Evolutionary conservation across 129 eudicot genomes (phyloP).

Genomic region (Artemisia argyi): DNA sequence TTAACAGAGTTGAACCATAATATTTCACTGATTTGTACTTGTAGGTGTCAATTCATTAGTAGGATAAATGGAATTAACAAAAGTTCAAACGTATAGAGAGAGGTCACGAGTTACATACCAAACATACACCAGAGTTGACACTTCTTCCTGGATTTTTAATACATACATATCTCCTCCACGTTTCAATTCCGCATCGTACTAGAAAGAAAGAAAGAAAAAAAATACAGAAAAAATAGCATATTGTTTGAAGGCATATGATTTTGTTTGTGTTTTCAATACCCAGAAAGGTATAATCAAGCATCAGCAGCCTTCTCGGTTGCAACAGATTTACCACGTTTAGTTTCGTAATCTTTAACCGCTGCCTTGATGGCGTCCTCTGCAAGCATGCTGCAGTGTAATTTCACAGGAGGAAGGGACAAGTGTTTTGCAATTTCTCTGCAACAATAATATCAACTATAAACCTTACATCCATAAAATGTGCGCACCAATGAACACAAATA

Average conservation of each 20-base stretch:
- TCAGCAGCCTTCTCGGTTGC: conserved; percentile 56
- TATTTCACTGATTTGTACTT: too few relatives aligned
- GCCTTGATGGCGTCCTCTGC: conserved; percentile 99
- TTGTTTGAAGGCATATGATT: not conserved
- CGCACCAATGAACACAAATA: too few relatives aligned
- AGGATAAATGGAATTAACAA: not conserved
- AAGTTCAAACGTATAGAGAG: conserved; percentile 3
- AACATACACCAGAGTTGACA: conserved; percentile 4
- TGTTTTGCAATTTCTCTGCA: conserved; percentile 97
- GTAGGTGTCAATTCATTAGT: too few relatives aligned
- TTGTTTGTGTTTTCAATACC: conserved; percentile 3
- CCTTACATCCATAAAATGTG: not conserved
- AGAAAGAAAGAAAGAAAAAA: not conserved
- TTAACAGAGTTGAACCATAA: too few relatives aligned
- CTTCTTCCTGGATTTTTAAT: not conserved
- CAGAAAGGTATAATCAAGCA: conserved; percentile 36
- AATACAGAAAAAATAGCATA: not conserved
- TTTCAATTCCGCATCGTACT: conserved; percentile 8
- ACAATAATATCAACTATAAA: conserved; percentile 3
- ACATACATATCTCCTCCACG: conserved; percentile 8
- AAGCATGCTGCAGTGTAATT: conserved; percentile 98
- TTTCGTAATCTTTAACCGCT: conserved; percentile 81
- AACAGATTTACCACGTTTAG: conserved; percentile 52
- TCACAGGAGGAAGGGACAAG: conserved; percentile 92
- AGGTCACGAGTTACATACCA: conserved; percentile 2